Percentiles rank a stretch among this genome's conserved stretches.
These are phyloP conservation scores for Fusarium brevicatenulatum DNA, from an alignment of 2,329 filamentous ascomycete species.

Conservation along the genomic window DNA sequence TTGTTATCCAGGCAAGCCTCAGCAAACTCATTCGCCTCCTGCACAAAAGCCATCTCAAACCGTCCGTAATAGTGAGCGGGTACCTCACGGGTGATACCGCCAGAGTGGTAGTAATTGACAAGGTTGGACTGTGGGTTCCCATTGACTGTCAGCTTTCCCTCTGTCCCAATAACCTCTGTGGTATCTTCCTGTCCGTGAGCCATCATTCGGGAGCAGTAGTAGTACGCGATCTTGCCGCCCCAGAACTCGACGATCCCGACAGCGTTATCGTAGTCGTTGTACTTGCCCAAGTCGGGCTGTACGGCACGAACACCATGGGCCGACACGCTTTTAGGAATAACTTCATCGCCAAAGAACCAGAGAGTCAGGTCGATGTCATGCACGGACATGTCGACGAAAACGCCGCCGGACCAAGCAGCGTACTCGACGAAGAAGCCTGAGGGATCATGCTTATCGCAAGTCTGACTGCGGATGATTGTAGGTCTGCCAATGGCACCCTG, in stretches of 20 bases:
- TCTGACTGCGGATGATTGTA: constrained; percentile 71
- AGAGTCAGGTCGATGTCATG: constrained; percentile 66
- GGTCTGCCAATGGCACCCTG: constrained; percentile 67
- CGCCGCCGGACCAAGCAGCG: constrained; percentile 70
- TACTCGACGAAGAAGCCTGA: constrained; percentile 75
- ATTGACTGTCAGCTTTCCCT: constrained; percentile 71
- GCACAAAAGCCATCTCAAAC: constrained; percentile 19
- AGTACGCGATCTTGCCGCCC: constrained; percentile 70
- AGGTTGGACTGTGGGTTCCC: constrained; percentile 24
- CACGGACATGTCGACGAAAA: constrained; percentile 76
- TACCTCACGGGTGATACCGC: constrained; percentile 12
- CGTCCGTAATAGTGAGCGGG: constrained; percentile 24
- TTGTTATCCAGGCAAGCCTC: constrained; percentile 18
- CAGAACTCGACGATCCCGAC: constrained; percentile 72
- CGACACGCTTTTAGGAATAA: constrained; percentile 43
- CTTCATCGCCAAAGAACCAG: constrained; percentile 49
- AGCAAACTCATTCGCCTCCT: constrained; percentile 23
- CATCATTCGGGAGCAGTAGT: constrained; percentile 74
- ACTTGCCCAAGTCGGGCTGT: constrained; percentile 42
- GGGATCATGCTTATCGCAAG: constrained; percentile 73
- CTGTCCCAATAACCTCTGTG: constrained; percentile 74
- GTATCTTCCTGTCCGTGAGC: constrained; percentile 74
- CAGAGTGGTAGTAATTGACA: constrained; percentile 17
- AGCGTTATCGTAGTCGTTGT: constrained; percentile 47
- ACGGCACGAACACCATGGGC: constrained; percentile 46